Base-by-base conservation (phyloP, 2,329 filamentous ascomycete genomes). In the Penicillium vulpinum region DNA sequence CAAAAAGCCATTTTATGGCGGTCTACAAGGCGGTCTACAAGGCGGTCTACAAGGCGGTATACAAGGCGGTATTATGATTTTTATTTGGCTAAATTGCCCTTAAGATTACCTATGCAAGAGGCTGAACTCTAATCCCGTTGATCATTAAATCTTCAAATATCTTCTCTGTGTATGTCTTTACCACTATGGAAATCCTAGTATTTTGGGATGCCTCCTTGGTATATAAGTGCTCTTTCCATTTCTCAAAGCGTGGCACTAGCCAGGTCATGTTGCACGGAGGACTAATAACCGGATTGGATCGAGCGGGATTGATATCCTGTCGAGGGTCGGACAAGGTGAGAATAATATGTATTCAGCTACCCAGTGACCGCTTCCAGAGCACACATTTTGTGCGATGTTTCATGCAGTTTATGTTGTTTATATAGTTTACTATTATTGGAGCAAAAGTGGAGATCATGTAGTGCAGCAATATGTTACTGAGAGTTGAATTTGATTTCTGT, bases 261-360 rank as follows among this genome's bases (percentile, higher is more conserved):
- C 15, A 39, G 35, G 16, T 28, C 13, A 15, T n/a, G 54, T 54
- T 47, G 18, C 43, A 54, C 50, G 18, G 29, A 35, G 24, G 26
- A 21, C 28, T 35, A 35, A 21, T n/a, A 9, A 16, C 18, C 24
- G 35, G 49, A 53, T 48, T 43, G 22, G 24, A 48, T 53, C 54
- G 50, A n/a, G 54, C 8, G 41, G 41, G 40, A 52, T 56, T 56
- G 33, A 15, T 46, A 52, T 51, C 47, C 53, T 11, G 48, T 52
- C 40, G 28, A 41, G 22, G 21, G 48, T 52, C 33, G 54, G 54
- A 56, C 54, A 56, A 26, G 54, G 33, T 18, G 48, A 39, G 33
- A 54, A 48, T 16, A 11, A 8, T 2, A 53, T 40, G 26, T 47
- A 22, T 46, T 46, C 41, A 51, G 40, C 48, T 18, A 51, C n/a